These are phyloP conservation scores for Lipomyces mesembrius DNA, from an alignment of 805 yeast species.

Conservation along the genomic window DNA sequence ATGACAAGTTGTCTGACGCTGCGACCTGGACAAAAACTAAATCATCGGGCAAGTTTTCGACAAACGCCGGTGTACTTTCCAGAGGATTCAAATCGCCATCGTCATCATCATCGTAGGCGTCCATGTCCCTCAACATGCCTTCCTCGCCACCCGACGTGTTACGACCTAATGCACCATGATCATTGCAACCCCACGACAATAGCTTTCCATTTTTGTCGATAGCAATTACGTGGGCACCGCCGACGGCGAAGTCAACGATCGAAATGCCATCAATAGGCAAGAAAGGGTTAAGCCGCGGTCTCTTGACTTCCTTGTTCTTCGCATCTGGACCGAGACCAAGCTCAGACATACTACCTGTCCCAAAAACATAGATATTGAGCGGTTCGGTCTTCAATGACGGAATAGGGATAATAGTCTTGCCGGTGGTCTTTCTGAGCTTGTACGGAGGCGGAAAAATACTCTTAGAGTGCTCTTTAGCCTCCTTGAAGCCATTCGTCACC, in stretches of 20 bases:
- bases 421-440: constrained; percentile 25
- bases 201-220: constrained; percentile 72
- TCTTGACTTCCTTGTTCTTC: constrained; percentile 86
- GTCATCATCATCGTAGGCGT: constrained; percentile 63
- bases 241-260: constrained; percentile 86
- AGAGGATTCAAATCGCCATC: constrained; percentile 86
- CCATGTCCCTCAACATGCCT: constrained; percentile 64
- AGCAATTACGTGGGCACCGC: constrained; percentile 94
- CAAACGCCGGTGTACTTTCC: constrained; percentile 86
- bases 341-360: constrained; percentile 97
- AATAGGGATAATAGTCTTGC: constrained; percentile 34
- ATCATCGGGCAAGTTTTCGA: constrained; percentile 59
- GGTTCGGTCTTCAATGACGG: constrained; percentile 50
- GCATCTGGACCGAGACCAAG: constrained; percentile 96
- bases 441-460: constrained; percentile 12
- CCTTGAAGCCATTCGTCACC: neutral
- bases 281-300: constrained; percentile 89
- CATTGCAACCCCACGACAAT: constrained; percentile 99
- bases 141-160: constrained; percentile 66
- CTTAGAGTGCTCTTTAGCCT: neutral
- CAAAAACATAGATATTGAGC: constrained; percentile 89
- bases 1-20: constrained; percentile 91
- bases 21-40: constrained; percentile 74
- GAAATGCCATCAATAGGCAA: constrained; percentile 65
- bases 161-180: constrained; percentile 88